Evolutionary conservation across 352 stramenopile genomes (phyloP).

Genomic region (Pythium grandisporangium): DNA sequence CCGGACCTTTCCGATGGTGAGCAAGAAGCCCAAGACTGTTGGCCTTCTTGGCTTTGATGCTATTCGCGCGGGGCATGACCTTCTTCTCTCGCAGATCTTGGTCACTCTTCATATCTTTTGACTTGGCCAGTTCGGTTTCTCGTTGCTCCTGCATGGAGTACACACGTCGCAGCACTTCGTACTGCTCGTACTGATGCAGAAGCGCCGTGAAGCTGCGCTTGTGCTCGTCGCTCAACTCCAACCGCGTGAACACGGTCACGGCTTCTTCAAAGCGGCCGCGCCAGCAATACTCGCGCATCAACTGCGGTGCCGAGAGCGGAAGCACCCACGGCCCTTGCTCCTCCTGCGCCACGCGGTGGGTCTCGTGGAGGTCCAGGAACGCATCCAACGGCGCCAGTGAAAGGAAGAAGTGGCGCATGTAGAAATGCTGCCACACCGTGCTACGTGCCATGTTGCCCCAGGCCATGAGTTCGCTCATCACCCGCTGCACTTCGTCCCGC

Average conservation of each 20-base stretch:
- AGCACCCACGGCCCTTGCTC: slow-evolving; percentile 3
- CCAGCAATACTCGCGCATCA: slow-evolving; percentile 42
- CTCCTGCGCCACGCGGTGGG: slow-evolving; percentile 7
- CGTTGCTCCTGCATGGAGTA: slow-evolving; percentile 31
- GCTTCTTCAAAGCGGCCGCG: slow-evolving; percentile 47
- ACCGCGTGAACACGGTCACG: slow-evolving; percentile 31
- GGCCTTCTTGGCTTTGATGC: too few species aligned
- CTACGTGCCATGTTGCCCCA: slow-evolving; percentile 39
- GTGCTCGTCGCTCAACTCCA: slow-evolving; percentile 20
- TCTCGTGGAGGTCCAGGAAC: slow-evolving; percentile 26
- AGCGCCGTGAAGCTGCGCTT: slow-evolving; percentile 21
- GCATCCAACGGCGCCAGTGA: slow-evolving; percentile 25
- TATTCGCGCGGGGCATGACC: too few species aligned
- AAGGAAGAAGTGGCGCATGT: slow-evolving; percentile 54
- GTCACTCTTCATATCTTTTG: too few species aligned
- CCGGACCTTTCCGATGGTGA: slow-evolving; percentile 3
- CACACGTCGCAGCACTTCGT: slow-evolving; percentile 27
- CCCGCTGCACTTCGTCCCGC: not conserved
- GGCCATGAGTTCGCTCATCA: slow-evolving; percentile 18
- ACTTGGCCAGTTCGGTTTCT: not conserved
- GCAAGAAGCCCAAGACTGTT: too few species aligned
- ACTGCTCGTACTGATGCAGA: slow-evolving; percentile 52
- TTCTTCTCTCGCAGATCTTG: too few species aligned
- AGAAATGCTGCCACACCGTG: slow-evolving; percentile 45
- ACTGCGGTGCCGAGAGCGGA: slow-evolving; percentile 15